Evolutionary conservation across 2,329 filamentous ascomycete genomes (phyloP).

Genomic region (Cytospora piceae): DNA sequence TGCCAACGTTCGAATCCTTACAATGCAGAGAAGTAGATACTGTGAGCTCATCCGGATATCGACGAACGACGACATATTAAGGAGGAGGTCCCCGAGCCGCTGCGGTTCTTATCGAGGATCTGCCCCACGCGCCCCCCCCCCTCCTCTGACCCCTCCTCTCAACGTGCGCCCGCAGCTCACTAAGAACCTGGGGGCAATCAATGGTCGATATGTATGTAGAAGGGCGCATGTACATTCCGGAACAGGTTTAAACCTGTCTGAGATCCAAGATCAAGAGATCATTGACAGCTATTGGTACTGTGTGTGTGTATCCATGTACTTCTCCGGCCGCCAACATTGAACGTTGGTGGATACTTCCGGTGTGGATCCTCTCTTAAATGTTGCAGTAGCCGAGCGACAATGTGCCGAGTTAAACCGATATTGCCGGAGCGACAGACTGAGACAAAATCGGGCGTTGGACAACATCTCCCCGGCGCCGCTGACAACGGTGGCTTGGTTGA

Average conservation of each 20-base stretch:
- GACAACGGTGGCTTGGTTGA: neutral
- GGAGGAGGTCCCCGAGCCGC: too few relatives aligned
- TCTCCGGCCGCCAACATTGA: too few relatives aligned
- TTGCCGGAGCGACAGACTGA: neutral
- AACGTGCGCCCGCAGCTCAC: neutral
- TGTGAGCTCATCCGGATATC: too few relatives aligned
- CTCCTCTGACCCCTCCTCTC: neutral
- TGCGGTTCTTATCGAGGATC: conserved; percentile 19
- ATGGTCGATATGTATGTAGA: neutral
- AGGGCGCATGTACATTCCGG: conserved; percentile 17
- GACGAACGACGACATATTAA: too few relatives aligned
- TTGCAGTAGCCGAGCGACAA: too few relatives aligned
- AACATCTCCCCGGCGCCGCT: neutral
- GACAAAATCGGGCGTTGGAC: too few relatives aligned
- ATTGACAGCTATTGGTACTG: neutral
- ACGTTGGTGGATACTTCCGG: neutral
- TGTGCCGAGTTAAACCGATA: neutral
- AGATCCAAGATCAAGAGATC: neutral
- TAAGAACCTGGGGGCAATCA: neutral
- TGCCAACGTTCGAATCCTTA: neutral
- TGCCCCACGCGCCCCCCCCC: conserved; percentile 4
- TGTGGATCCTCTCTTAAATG: neutral
- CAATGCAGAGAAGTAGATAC: neutral
- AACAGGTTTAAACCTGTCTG: conserved; percentile 14
- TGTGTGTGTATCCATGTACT: too few relatives aligned